Percentiles rank a stretch among this genome's conserved stretches.
Conservation (phyloP, 305 asterid genomes). For the Fraxinus nigra region DNA sequence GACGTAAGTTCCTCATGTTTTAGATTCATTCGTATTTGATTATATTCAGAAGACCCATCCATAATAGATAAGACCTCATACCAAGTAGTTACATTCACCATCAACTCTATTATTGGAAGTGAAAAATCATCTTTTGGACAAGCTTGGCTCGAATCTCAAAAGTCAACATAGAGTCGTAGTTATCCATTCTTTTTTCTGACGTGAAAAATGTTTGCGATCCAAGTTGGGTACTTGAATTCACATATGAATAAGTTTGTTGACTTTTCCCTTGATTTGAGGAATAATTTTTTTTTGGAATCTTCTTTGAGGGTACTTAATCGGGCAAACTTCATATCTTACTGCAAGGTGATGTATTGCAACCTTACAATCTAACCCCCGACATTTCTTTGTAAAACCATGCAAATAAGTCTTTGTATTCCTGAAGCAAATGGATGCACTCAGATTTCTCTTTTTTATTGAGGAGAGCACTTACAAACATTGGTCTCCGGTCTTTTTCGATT, state of each 20-base stretch:
- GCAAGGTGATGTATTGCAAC: not conserved
- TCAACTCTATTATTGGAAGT: not conserved
- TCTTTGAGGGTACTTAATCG: not conserved
- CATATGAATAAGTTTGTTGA: not conserved
- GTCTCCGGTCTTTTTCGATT: no score
- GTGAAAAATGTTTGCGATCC: not conserved
- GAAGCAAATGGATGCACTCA: not conserved
- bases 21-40: not conserved
- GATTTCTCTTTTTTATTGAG: not conserved
- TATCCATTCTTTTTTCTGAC: not conserved
- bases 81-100: not conserved
- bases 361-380: not conserved
- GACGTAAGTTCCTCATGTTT: not conserved
- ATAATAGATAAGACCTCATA: not conserved
- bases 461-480: not conserved
- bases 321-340: not conserved
- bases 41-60: not conserved
- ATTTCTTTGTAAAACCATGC: not conserved
- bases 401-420: not conserved
- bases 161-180: not conserved
- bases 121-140: not conserved
- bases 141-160: no score
- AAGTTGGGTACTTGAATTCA: not conserved
- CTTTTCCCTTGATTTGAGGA: not conserved
- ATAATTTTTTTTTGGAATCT: no score